These are phyloP conservation scores for Pseudoscleropodium purum DNA, from an alignment of 225 moss, liverwort and hornwort genomes.

Conservation along the genomic window DNA sequence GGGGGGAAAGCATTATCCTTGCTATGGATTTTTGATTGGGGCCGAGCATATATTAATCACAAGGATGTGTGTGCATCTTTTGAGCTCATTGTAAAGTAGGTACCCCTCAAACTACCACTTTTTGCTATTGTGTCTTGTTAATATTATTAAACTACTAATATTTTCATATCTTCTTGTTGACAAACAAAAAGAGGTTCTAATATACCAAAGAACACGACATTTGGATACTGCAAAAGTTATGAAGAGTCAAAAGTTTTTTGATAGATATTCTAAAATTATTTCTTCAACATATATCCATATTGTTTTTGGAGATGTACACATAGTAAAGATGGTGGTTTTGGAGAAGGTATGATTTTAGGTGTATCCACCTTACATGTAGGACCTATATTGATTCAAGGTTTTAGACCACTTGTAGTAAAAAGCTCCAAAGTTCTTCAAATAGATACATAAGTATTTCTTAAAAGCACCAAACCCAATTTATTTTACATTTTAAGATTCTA, in stretches of 20 bases:
- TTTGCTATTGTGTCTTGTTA: too few species aligned
- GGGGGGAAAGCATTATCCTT: too few species aligned
- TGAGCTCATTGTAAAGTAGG: too few species aligned
- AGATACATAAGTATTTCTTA: background rate
- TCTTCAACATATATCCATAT: background rate
- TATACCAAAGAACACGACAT: rapidly evolving
- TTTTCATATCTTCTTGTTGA: background rate
- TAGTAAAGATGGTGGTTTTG: background rate
- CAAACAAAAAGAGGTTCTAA: background rate
- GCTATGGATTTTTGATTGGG: too few species aligned
- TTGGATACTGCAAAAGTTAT: background rate
- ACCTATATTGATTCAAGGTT: background rate
- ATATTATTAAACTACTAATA: background rate
- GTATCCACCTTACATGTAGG: too few species aligned
- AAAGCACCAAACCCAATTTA: background rate
- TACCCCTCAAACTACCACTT: too few species aligned
- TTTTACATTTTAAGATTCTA: background rate
- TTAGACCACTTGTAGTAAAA: background rate
- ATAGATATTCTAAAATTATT: background rate
- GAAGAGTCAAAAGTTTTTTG: too few species aligned
- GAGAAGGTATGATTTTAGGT: too few species aligned
- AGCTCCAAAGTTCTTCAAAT: background rate
- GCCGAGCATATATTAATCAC: too few species aligned
- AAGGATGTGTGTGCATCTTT: too few species aligned
- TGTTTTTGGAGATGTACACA: background rate